Evolutionary conservation across 805 yeast genomes (phyloP).

Genomic region (Ogataea wickerhamii): DNA sequence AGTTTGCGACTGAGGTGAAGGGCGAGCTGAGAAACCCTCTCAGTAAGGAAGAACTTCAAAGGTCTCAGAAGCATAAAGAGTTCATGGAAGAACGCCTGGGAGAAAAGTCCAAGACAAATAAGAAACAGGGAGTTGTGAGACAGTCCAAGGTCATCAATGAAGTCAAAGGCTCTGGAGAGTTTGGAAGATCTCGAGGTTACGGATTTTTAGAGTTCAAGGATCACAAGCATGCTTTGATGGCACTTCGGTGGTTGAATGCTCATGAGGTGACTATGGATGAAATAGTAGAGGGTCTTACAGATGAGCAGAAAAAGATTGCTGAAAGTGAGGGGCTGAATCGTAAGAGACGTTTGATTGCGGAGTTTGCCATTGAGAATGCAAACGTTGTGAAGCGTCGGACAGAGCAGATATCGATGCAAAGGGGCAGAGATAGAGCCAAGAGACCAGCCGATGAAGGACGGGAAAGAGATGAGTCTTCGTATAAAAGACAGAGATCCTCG

Average conservation of each 20-base stretch:
- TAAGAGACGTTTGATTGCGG: slow-evolving; percentile 80
- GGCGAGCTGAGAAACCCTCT: slow-evolving; percentile 73
- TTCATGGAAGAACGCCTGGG: slow-evolving; percentile 32
- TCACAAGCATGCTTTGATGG: slow-evolving; percentile 92
- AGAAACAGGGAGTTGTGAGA: slow-evolving; percentile 86
- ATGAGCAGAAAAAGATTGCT: slow-evolving; percentile 59
- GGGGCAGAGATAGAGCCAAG: slow-evolving; percentile 29
- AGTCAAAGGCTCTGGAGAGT: slow-evolving; percentile 80
- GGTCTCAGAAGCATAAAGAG: slow-evolving; percentile 69
- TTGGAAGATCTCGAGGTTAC: slow-evolving; percentile 93
- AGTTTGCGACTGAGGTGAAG: slow-evolving; percentile 87
- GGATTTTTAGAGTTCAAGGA: slow-evolving; percentile 93
- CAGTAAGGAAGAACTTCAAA: slow-evolving; percentile 79
- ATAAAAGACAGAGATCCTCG: slow-evolving; percentile 15
- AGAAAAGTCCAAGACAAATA: slow-evolving; percentile 46
- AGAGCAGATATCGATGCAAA: slow-evolving; percentile 48
- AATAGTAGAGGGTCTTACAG: slow-evolving; percentile 63
- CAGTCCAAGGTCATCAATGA: slow-evolving; percentile 94
- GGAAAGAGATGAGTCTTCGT: slow-evolving; percentile 28
- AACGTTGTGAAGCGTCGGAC: slow-evolving; percentile 87
- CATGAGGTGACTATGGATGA: slow-evolving; percentile 76
- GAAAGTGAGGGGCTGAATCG: slow-evolving; percentile 47
- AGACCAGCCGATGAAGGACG: background rate
- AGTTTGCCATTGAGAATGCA: slow-evolving; percentile 94
- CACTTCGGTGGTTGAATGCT: slow-evolving; percentile 93